These are phyloP conservation scores for Saturnispora dispora DNA, from an alignment of 805 yeast species.

Conservation along the genomic window DNA sequence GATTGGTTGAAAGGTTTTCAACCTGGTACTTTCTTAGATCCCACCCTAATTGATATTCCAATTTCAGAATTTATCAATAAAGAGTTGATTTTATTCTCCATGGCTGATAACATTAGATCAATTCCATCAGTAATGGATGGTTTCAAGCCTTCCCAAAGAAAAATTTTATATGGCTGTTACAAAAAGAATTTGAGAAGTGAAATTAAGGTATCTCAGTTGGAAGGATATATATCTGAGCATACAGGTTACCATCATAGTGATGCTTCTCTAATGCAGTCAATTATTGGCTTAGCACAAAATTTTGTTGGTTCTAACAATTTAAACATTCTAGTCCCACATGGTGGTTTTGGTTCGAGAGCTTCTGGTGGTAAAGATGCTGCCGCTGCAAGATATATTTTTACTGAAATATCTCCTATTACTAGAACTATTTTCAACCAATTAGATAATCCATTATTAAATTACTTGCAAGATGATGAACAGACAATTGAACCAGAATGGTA, in stretches of 20 bases:
- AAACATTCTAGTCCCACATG: constrained; percentile 78
- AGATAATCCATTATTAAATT: constrained; percentile 70
- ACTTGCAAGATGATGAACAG: constrained; percentile 86
- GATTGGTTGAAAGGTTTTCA: constrained; percentile 89
- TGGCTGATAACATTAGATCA: constrained; percentile 94
- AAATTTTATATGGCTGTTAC: constrained; percentile 81
- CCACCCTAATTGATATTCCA: constrained; percentile 65
- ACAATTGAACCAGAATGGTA: constrained; percentile 96
- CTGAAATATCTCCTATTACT: constrained; percentile 72
- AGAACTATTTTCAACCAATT: constrained; percentile 65
- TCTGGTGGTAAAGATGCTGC: constrained; percentile 97
- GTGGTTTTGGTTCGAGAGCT: constrained; percentile 93
- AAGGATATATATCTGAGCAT: constrained; percentile 79
- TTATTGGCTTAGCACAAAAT: constrained; percentile 90
- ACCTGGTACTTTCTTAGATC: constrained; percentile 90
- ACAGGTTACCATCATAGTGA: constrained; percentile 97
- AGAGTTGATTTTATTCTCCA: constrained; percentile 86
- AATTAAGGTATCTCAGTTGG: constrained; percentile 83
- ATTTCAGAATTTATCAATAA: constrained; percentile 91
- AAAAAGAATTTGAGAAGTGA: constrained; percentile 69
- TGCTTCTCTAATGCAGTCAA: constrained; percentile 75
- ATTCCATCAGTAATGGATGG: constrained; percentile 94
- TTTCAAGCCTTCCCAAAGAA: constrained; percentile 93
- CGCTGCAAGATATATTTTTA: constrained; percentile 94
- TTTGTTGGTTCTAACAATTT: constrained; percentile 89